Evolutionary conservation across 1,139 yeast genomes (phyloP).

Genomic region (Suhomyces terraborum): DNA sequence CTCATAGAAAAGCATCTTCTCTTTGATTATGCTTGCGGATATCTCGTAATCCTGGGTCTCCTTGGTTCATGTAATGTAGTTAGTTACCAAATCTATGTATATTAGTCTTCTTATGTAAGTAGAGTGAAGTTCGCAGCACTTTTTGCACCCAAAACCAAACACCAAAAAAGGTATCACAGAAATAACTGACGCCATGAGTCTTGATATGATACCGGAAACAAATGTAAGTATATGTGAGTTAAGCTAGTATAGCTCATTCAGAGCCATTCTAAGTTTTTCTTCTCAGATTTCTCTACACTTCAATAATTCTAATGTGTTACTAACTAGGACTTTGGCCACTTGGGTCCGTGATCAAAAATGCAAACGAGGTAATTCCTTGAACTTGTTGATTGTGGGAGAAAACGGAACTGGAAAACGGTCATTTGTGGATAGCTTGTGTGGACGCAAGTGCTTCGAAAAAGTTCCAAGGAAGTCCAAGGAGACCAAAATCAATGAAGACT

Average conservation of each 20-base stretch:
- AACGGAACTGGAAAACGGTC: slow-evolving; percentile 39
- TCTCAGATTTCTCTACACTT: no score
- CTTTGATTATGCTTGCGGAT: no score
- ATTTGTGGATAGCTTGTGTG: slow-evolving; percentile 36
- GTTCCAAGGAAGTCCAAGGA: no score
- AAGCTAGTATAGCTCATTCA: not conserved
- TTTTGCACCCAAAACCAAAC: slow-evolving; percentile 5
- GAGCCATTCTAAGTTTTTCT: no score
- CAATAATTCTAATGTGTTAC: no score
- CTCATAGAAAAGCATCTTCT: no score
- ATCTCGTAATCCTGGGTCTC: no score
- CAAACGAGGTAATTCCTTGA: slow-evolving; percentile 26
- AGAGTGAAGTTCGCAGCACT: slow-evolving; percentile 1
- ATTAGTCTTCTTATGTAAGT: not conserved
- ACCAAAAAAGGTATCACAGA: no score
- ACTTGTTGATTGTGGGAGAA: slow-evolving; percentile 36
- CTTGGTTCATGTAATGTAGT: no score
- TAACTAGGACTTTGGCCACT: not conserved
- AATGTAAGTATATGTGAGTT: not conserved
- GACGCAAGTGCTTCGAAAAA: slow-evolving; percentile 12
- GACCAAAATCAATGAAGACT: no score
- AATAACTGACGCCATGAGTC: not conserved
- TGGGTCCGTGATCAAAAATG: not conserved
- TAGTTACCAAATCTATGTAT: no score
- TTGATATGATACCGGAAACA: not conserved